Conservation (phyloP, 2,329 filamentous ascomycete genomes). For the Rosellinia necatrix region DNA sequence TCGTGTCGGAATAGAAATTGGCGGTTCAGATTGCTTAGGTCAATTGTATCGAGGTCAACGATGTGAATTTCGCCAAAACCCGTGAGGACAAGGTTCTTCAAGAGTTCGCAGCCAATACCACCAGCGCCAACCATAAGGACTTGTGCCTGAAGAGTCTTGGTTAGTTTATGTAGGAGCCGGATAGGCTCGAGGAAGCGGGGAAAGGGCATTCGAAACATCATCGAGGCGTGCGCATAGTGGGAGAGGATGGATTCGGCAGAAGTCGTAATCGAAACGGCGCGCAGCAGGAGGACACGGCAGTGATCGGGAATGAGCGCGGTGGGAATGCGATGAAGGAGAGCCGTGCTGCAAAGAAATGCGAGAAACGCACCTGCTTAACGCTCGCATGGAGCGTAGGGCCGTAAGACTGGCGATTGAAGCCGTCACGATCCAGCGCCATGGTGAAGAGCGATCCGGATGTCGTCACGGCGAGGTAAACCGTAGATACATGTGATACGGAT, state of each 20-base stretch:
- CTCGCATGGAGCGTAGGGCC: conserved; percentile 65
- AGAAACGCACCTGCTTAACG: conserved; percentile 66
- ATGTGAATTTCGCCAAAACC: conserved; percentile 94
- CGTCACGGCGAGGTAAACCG: conserved; percentile 26
- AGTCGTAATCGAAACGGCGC: conserved; percentile 18
- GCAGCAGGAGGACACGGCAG: conserved; percentile 1
- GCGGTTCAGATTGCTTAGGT: conserved; percentile 94
- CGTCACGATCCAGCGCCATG: conserved; percentile 51
- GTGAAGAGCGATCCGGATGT: conserved; percentile 33
- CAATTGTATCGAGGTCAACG: conserved; percentile 97
- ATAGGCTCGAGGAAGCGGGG: not conserved
- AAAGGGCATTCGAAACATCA: not conserved
- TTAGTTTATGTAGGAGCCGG: conserved; percentile 40
- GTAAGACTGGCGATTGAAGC: conserved; percentile 68
- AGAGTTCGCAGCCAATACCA: conserved; percentile 94
- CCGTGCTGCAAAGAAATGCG: conserved; percentile 25
- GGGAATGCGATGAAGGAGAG: conserved; percentile 1
- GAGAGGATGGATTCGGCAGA: conserved; percentile 1
- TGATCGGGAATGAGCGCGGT: not conserved
- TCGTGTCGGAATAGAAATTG: conserved; percentile 97
- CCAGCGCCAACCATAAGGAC: conserved; percentile 95
- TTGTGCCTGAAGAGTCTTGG: conserved; percentile 63
- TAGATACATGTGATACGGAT: conserved; percentile 34
- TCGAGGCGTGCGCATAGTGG: conserved; percentile 13
- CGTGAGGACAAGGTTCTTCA: conserved; percentile 92